These are phyloP conservation scores for Aurifilum marmelostoma DNA, from an alignment of 2,329 filamentous ascomycete species.

Conservation along the genomic window DNA sequence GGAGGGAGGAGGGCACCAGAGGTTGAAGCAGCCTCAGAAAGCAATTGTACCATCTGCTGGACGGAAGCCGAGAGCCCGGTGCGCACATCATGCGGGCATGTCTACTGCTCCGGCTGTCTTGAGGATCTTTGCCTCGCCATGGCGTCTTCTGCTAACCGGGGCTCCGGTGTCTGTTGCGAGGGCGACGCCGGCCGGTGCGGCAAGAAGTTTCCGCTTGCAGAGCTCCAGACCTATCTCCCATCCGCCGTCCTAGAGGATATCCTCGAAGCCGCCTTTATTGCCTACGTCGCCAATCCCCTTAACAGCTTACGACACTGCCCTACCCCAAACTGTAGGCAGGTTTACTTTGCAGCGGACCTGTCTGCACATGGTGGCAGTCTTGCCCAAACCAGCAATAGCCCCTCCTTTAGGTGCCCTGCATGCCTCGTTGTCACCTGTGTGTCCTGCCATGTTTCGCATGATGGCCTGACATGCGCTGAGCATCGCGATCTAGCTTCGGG, in stretches of 20 bases:
- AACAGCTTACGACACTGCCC: slow-evolving; percentile 46
- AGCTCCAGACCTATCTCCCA: slow-evolving; percentile 38
- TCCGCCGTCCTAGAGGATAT: slow-evolving; percentile 42
- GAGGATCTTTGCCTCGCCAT: slow-evolving; percentile 35
- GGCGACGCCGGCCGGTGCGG: slow-evolving; percentile 33
- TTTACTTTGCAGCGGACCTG: slow-evolving; percentile 39
- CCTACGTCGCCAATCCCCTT: slow-evolving; percentile 38
- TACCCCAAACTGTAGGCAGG: slow-evolving; percentile 46
- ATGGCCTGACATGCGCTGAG: slow-evolving; percentile 40
- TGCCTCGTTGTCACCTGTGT: slow-evolving; percentile 44
- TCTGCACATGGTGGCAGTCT: too few relatives aligned
- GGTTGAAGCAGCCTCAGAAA: too few relatives aligned
- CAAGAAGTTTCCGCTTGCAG: slow-evolving; percentile 33
- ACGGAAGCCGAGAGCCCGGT: slow-evolving; percentile 42
- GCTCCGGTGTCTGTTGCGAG: slow-evolving; percentile 21
- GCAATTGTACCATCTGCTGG: slow-evolving; percentile 43
- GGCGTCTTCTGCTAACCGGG: slow-evolving; percentile 20
- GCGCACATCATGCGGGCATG: slow-evolving; percentile 42
- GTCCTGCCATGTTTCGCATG: slow-evolving; percentile 41
- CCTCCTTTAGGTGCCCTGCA: slow-evolving; percentile 39
- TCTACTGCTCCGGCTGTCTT: slow-evolving; percentile 49
- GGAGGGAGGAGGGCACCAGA: too few relatives aligned
- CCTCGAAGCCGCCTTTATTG: slow-evolving; percentile 41
- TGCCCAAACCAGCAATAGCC: slow-evolving; percentile 29
- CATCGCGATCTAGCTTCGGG: slow-evolving; percentile 36